Percentiles rank a stretch among this genome's conserved stretches.
phyloP scores from a whole-genome alignment of 78 protist species.

The Dictyostelium brefeldianum region DNA sequence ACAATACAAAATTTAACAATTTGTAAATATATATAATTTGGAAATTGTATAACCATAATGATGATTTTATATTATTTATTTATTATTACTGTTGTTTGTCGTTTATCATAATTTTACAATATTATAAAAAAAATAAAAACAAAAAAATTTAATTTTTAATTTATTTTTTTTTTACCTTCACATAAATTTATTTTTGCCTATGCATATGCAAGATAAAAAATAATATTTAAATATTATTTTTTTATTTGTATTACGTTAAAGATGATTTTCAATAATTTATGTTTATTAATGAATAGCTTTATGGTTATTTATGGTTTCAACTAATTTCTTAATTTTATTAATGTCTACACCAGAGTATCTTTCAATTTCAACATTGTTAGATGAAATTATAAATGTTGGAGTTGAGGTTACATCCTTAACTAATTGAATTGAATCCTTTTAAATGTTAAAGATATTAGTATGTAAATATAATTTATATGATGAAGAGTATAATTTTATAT shows the following conservation, averaged over 20 bases:
- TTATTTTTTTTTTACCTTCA: not conserved
- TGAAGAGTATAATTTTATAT: too few species aligned
- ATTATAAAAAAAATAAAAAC: not conserved
- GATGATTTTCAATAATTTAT: not conserved
- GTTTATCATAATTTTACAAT: not conserved
- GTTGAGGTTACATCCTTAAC: not conserved
- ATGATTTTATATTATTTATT: too few species aligned
- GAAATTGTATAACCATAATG: not conserved
- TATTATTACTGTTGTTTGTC: too few species aligned
- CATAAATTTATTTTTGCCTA: too few species aligned
- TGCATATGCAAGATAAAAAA: too few species aligned
- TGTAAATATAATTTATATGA: too few species aligned
- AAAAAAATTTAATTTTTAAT: not conserved
- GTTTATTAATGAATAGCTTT: not conserved
- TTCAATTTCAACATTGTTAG: not conserved
- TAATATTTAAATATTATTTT: too few species aligned
- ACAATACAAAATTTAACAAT: not conserved
- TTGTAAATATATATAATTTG: not conserved
- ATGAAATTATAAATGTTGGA: not conserved
- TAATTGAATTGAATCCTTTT: not conserved
- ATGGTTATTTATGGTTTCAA: not conserved
- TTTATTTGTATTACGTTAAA: not conserved
- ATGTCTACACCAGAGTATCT: not conserved
- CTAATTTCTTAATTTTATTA: not conserved
- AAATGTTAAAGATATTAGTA: too few species aligned